A percentile compares a stretch with the other conserved stretches of the same genome.
These are phyloP conservation scores for Trichoderma polysporum DNA, from an alignment of 2,329 filamentous ascomycete genomes.

Conservation along the genomic window DNA sequence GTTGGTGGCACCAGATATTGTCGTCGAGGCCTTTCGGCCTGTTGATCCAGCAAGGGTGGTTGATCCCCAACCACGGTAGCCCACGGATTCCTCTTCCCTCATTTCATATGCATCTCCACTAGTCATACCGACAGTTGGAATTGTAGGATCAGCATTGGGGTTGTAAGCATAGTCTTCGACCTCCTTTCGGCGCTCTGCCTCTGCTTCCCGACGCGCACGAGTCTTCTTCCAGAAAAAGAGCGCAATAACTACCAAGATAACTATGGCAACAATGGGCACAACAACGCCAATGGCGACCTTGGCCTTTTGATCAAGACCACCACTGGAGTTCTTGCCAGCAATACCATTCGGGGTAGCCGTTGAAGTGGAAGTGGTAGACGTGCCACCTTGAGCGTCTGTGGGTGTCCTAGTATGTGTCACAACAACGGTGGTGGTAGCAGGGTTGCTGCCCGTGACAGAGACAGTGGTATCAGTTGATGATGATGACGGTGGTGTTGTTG, in stretches of 20 bases:
- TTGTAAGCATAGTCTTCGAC: conserved; percentile 98
- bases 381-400: conserved; percentile 14
- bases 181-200: conserved; percentile 89
- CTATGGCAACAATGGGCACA: conserved; percentile 86
- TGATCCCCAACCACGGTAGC: conserved; percentile 94
- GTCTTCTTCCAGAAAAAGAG: conserved; percentile 87
- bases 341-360: conserved; percentile 25
- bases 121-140: conserved; percentile 52
- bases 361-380: conserved; percentile 30
- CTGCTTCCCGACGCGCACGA: conserved; percentile 78
- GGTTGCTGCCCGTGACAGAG: conserved; percentile 5
- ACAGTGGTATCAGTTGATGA: conserved; percentile 3
- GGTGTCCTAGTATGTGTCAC: conserved; percentile 30
- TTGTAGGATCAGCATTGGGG: conserved; percentile 88
- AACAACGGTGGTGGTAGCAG: conserved; percentile 29
- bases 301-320: conserved; percentile 56
- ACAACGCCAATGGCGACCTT: conserved; percentile 92
- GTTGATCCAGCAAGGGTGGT: conserved; percentile 67
- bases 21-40: conserved; percentile 83
- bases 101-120: conserved; percentile 68
- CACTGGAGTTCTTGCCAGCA: neutral
- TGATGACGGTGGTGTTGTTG: neutral
- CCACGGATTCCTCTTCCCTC: conserved; percentile 71
- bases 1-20: conserved; percentile 73
- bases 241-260: conserved; percentile 71